A percentile compares a stretch with the other conserved stretches of the same genome.
Conservation (phyloP, 208 protist genomes). For the Perkinsela sp. region DNA sequence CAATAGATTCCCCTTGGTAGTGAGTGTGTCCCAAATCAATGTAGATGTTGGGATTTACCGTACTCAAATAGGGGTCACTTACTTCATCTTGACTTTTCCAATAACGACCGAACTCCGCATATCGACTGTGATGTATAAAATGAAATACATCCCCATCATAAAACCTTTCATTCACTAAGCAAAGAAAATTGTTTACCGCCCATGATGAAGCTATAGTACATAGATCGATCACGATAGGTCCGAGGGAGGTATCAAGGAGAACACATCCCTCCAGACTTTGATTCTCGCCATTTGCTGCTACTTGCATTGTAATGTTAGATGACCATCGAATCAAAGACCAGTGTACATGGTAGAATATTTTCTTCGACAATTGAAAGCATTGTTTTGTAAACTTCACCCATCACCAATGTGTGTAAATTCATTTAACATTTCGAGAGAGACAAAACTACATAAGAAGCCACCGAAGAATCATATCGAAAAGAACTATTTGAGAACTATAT, state of each 20-base stretch:
- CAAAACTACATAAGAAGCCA: too few relatives aligned
- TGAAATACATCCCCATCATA: background rate
- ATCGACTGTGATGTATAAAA: background rate
- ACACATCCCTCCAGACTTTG: background rate
- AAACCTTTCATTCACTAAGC: background rate
- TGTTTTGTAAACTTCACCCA: too few relatives aligned
- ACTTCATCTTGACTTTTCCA: background rate
- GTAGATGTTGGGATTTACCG: background rate
- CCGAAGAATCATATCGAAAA: too few relatives aligned
- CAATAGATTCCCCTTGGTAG: too few relatives aligned
- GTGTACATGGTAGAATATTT: too few relatives aligned
- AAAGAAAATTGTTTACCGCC: background rate
- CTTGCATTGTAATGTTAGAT: too few relatives aligned
- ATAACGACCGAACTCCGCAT: background rate
- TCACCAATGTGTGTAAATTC: too few relatives aligned
- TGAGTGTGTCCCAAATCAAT: background rate
- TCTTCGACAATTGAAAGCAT: too few relatives aligned
- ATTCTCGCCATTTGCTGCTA: too few relatives aligned
- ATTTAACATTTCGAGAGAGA: too few relatives aligned
- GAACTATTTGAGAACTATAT: too few relatives aligned
- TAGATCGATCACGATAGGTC: background rate
- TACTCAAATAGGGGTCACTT: background rate
- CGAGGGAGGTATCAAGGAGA: background rate
- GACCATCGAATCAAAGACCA: too few relatives aligned
- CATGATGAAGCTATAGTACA: background rate